phyloP scores from a whole-genome alignment of 78 protist species.

The Guillardia theta region DNA sequence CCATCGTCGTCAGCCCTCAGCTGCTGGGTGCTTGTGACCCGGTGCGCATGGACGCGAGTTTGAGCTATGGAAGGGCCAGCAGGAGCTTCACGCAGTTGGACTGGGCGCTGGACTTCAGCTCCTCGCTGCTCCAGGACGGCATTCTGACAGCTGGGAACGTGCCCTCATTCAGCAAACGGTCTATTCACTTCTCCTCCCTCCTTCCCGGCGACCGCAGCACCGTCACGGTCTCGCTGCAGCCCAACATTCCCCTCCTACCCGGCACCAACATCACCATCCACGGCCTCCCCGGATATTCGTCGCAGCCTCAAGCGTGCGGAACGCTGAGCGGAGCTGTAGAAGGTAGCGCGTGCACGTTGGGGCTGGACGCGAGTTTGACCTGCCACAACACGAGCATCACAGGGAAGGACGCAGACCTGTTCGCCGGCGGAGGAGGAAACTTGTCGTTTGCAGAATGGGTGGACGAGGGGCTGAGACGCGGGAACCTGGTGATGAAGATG shows the following conservation, averaged over 20 bases:
- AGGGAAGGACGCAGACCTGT: no score
- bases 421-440: no score
- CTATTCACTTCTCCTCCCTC: background rate
- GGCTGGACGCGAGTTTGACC: no score
- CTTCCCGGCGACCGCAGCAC: background rate
- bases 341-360: no score
- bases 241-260: background rate
- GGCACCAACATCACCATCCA: background rate
- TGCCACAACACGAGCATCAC: no score
- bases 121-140: background rate
- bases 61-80: background rate
- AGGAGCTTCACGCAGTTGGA: background rate
- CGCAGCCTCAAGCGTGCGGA: no score
- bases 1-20: background rate
- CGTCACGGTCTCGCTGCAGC: background rate
- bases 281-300: background rate
- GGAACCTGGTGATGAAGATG: no score
- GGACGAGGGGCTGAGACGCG: no score
- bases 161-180: background rate
- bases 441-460: no score
- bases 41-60: background rate
- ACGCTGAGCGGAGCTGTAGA: no score
- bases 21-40: background rate
- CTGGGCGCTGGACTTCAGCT: background rate
- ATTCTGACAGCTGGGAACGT: background rate